Evolutionary conservation across 192 early-diverging fungal species (phyloP), one percentile per base, ranked within the genome.

Genomic region (Obelidium mucronatum): DNA sequence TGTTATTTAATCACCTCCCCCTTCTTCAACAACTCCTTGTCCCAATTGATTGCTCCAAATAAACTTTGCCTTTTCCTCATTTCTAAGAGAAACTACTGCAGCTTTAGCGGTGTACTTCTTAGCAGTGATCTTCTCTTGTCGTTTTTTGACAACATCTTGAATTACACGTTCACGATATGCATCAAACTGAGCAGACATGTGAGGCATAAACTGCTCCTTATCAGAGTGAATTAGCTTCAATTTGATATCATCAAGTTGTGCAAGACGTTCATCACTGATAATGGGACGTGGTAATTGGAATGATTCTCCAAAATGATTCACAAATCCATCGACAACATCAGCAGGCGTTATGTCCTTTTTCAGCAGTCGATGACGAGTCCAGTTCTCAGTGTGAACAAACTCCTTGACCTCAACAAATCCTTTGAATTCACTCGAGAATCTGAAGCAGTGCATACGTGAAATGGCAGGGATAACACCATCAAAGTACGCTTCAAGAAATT

Each of bases 231-330:
- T 52, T 13, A 52, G 51, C n/a, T 52, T 52, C 51, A 52, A 52
- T 52, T 52, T n/a, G n/a, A 52, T 52, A n/a, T 52, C 51, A 52
- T 52, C 51, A 52, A 52, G 51, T n/a, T 52, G 51, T 13, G 51
- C 51, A 13, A 52, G 51, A 52, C 51, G n/a, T 52, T 52, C 51
- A 52, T 52, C 51, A 52, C 13, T 15, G n/a, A 52, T 15, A 52
- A 52, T 52, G 13, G 51, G 51, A 13, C 51, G 13, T 52, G 51
- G 51, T 15, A 52, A n/a, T n/a, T 52, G 13, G 51, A 52, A 52
- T 15, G 13, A n/a, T 52, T 13, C 13, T 15, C 51, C 51, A 52
- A 52, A 52, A 52, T 15, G 13, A n/a, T 52, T 13, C 13, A 15
- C n/a, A 52, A 52, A 52, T 52, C n/a, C 51, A 52, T 15, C 13